Conservation (phyloP, 2,329 filamentous ascomycete species). For the Fusarium paranaense region DNA sequence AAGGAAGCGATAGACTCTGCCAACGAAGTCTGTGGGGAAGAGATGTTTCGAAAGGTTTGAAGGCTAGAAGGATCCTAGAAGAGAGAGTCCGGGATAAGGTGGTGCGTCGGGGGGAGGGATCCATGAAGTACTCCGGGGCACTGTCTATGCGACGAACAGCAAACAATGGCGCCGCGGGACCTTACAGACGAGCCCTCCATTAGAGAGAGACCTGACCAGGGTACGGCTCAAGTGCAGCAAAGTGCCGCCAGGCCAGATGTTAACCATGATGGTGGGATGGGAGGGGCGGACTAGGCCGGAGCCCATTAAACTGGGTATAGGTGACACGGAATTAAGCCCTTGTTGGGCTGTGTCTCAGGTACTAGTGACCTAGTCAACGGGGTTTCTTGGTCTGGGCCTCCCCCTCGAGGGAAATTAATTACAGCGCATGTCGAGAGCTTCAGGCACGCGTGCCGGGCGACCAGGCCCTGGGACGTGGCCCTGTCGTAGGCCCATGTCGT, state of each 20-base stretch:
- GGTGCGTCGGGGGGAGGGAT: conserved; percentile 18
- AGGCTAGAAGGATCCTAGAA: conserved; percentile 26
- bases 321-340: conserved; percentile 20
- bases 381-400: conserved; percentile 10
- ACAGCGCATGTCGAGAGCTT: conserved; percentile 39
- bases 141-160: conserved; percentile 24
- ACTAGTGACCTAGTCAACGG: conserved; percentile 33
- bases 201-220: conserved; percentile 1
- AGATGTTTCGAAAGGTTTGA: conserved; percentile 38
- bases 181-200: neutral
- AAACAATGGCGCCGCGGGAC: conserved; percentile 15
- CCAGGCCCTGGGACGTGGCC: conserved; percentile 28
- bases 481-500: conserved; percentile 14
- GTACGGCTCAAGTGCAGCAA: conserved; percentile 14
- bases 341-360: conserved; percentile 29
- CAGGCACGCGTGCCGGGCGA: conserved; percentile 29
- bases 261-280: conserved; percentile 30
- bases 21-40: conserved; percentile 62
- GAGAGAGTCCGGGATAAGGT: neutral
- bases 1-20: conserved; percentile 60
- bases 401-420: conserved; percentile 37
- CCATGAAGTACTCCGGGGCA: conserved; percentile 39
- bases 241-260: conserved; percentile 20
- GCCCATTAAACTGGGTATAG: conserved; percentile 32
- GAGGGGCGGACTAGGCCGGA: conserved; percentile 20